Evolutionary conservation across 2,329 filamentous ascomycete species (phyloP), one percentile per base, ranked within the genome.

Genomic region (Dactylellina sp.): DNA sequence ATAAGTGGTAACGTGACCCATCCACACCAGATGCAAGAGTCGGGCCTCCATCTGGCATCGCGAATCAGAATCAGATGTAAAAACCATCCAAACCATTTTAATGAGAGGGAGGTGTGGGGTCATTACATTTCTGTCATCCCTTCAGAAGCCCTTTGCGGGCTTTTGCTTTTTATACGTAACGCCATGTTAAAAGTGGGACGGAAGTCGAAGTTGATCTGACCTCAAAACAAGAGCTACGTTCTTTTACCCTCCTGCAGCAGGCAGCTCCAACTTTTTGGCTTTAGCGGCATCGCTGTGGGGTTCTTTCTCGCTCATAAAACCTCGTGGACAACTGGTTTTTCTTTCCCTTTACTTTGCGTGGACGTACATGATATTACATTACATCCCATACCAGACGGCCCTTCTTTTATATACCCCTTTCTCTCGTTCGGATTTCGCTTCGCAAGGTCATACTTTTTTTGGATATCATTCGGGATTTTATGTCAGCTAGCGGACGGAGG

Each of bases 401-500:
- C 52, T 47, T 46, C 60, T 55, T 47, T 55, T 53, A 64, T 64
- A 55, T 59, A 53, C 53, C 53, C 52, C 50, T 65, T 65, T 57
- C 61, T 46, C 52, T 50, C 44, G 20, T 57, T 52, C n/a, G 16
- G 16, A 6, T 11, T 18, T 22, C 46, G 16, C 55, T 50, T 70
- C 56, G 64, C 56, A 42, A 70, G 46, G 39, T 70, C 56, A 62
- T 71, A 71, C 66, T 64, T 57, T 63, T 32, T 61, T 71, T 71
- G 50, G 66, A 62, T 44, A 63, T 71, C 52, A 44, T 57, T 60
- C 66, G 52, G 59, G 50, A 52, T 63, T 32, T 63, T 71, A 71
- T 71, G 52, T 71, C 66, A 71, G 66, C 66, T 71, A 71, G 66
- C 44, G 59, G 20, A 52, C 66, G 66, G 66, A 71, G 66, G 66